A percentile compares a stretch with the other conserved stretches of the same genome.
These are phyloP conservation scores for Coniochaeta ligniaria DNA, from an alignment of 2,329 filamentous ascomycete genomes.

Conservation along the genomic window DNA sequence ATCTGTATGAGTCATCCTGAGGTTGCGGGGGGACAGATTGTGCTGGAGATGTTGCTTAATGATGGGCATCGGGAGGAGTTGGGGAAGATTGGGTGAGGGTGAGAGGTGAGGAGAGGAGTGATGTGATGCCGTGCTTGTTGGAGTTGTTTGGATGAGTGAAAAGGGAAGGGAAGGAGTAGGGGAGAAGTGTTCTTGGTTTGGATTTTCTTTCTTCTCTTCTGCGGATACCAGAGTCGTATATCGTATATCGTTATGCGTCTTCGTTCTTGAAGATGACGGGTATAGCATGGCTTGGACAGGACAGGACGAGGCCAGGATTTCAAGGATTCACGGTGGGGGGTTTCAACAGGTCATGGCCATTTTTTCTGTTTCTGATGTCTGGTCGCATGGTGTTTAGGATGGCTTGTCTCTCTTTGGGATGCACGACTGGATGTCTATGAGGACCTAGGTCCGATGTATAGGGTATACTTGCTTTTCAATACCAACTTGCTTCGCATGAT, in stretches of 20 bases:
- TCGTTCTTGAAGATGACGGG: background rate
- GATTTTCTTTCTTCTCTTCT: background rate
- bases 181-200: background rate
- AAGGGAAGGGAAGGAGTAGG: background rate
- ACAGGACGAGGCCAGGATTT: background rate
- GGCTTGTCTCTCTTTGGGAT: background rate
- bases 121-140: background rate
- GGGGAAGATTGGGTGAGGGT: background rate
- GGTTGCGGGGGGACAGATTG: constrained; percentile 73
- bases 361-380: background rate
- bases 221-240: background rate
- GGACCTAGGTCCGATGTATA: background rate
- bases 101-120: background rate
- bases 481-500: background rate
- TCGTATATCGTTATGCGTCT: too few relatives aligned
- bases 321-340: background rate
- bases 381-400: background rate
- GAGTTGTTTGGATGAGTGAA: background rate
- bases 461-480: background rate
- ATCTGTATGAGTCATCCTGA: constrained; percentile 93
- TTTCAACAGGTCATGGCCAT: background rate
- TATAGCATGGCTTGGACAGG: background rate
- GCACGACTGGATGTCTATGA: background rate
- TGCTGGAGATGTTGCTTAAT: constrained; percentile 88
- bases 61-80: constrained; percentile 63